Evolutionary conservation across 2,329 filamentous ascomycete species (phyloP), one percentile per base, ranked within the genome.

Genomic region (Botryotinia globosa): DNA sequence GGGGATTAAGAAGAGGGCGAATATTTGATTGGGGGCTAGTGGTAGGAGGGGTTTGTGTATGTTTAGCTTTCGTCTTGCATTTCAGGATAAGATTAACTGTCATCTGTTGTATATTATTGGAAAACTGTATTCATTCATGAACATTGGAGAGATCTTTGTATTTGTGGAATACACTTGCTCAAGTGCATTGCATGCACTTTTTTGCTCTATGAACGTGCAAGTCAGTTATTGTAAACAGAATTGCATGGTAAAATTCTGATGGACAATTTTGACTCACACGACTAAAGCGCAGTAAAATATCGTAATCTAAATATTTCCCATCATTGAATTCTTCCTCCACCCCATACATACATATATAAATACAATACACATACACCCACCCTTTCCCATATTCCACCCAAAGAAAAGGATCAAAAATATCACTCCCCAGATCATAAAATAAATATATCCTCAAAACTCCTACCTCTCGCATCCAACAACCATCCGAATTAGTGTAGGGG

Each of bases 1-100:
- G 73, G 91, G 78, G 1, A 74, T 80, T 45, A 78, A 75, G 63
- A 79, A 75, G 75, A 74, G 74, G 42, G n/a, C 32, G 7, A 74
- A 73, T 65, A 58, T 73, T 48, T 74, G 45, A 73, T 56, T 6
- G 1, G 14, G n/a, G 14, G 22, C 2, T n/a, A 5, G 18, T 51
- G 54, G 39, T 14, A 0, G 8, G 51, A 34, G 10, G 18, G 56
- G 34, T 44, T 45, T 20, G 12, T 61, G 20, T 48, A 29, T n/a
- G 12, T n/a, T 37, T n/a, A 62, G 42, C 39, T 61, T 22, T 22
- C 12, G 32, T 34, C 10, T 39, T 25, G 32, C 2, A 51, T 54
- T 20, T 12, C 6, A 10, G 20, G 29, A 18, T 32, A 8, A 22
- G 29, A 18, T 25, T 22, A 25, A 10, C 20, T 22, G 20, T 29